These are phyloP conservation scores for Polyrhizophydium stewartii DNA, from an alignment of 371 early-diverging fungal species.

Conservation along the genomic window DNA sequence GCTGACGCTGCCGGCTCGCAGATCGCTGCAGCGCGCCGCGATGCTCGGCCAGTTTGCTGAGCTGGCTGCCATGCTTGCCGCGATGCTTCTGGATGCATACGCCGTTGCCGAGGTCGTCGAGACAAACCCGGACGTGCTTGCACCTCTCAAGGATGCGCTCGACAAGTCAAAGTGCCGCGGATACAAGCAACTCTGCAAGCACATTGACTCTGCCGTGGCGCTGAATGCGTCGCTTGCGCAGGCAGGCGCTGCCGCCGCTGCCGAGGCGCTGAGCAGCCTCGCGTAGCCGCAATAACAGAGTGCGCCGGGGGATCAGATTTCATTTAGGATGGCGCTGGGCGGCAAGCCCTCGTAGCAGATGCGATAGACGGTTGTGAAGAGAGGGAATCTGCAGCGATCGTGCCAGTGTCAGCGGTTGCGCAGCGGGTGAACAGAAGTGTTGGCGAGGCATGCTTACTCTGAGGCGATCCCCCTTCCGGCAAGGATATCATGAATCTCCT, in stretches of 20 bases:
- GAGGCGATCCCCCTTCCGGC: conserved; percentile 51
- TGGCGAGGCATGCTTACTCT: conserved; percentile 37
- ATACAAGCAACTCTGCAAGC: conserved; percentile 2
- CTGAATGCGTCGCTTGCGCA: no score
- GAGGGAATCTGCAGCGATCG: conserved; percentile 61
- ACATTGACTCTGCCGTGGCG: neutral
- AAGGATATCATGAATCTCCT: conserved; percentile 84
- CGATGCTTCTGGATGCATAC: neutral
- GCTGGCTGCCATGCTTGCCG: neutral
- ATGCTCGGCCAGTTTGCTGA: neutral
- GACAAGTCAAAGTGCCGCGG: neutral
- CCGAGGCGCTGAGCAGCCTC: no score
- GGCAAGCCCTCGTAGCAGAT: conserved; percentile 68
- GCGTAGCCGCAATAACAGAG: neutral
- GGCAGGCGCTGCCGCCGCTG: no score
- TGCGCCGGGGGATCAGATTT: conserved; percentile 21
- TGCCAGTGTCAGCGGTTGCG: neutral
- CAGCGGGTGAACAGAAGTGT: neutral
- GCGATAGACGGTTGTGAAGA: conserved; percentile 83
- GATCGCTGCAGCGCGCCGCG: neutral
- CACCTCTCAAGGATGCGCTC: conserved; percentile 1
- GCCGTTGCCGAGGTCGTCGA: neutral
- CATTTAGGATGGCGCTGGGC: conserved; percentile 27
- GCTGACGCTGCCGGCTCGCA: neutral
- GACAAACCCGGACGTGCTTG: neutral